Percentiles rank a stretch among this genome's conserved stretches.
phyloP scores from a whole-genome alignment of 306 rosid species.

The Vigna trinervia region DNA sequence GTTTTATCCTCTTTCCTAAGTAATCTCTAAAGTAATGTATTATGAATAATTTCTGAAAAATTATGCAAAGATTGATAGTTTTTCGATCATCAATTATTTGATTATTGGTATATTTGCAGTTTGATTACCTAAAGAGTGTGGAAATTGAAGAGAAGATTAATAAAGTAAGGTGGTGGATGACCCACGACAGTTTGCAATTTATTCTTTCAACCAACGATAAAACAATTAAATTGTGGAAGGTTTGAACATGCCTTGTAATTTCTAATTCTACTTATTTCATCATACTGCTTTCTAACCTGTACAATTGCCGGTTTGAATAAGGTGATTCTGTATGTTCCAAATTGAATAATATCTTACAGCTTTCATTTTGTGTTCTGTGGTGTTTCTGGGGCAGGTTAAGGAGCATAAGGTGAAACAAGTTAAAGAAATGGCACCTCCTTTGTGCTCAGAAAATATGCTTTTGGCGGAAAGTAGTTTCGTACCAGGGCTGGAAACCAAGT shows the following conservation, averaged over 20 bases:
- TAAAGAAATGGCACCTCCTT: slow-evolving; percentile 54
- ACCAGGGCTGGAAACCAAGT: slow-evolving; percentile 48
- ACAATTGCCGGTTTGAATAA: not conserved
- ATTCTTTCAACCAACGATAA: slow-evolving; percentile 72
- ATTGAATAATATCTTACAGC: slow-evolving; percentile 15
- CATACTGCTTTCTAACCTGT: too few species aligned
- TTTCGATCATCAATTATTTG: not conserved
- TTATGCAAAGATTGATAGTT: too few species aligned
- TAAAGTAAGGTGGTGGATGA: slow-evolving; percentile 65
- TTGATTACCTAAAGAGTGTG: slow-evolving; percentile 68
- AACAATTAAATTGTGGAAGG: slow-evolving; percentile 74
- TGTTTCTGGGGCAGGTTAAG: slow-evolving; percentile 58
- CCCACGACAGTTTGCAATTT: slow-evolving; percentile 57
- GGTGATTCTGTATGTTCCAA: slow-evolving; percentile 7
- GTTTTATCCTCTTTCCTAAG: too few species aligned
- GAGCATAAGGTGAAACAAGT: slow-evolving; percentile 62
- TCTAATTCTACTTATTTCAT: not conserved
- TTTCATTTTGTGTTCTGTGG: slow-evolving; percentile 17
- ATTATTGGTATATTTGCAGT: slow-evolving; percentile 39
- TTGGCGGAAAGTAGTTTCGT: slow-evolving; percentile 63
- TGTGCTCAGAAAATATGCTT: slow-evolving; percentile 62
- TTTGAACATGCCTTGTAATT: slow-evolving; percentile 10
- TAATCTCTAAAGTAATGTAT: too few species aligned
- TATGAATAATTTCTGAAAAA: too few species aligned
- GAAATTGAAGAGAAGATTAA: slow-evolving; percentile 71